Conservation (phyloP, 1,284 basidiomycete species). For the Leccinum laetum region DNA sequence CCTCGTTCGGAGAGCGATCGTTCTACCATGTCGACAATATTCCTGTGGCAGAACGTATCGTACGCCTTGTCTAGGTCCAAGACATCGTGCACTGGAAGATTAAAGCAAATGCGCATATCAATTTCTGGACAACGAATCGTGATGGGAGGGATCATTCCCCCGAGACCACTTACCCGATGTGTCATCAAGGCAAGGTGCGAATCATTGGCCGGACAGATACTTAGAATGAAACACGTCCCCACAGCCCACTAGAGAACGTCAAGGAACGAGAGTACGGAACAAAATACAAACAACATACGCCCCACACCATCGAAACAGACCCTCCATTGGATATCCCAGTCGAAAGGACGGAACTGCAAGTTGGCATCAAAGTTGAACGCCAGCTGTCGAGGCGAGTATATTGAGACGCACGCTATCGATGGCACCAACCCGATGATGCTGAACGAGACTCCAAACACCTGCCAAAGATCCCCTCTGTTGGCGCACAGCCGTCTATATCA, state of each 20-base stretch:
- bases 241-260: slow-evolving; percentile 29
- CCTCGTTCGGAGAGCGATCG: slow-evolving; percentile 43
- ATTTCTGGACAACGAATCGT: slow-evolving; percentile 34
- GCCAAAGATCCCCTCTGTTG: background rate
- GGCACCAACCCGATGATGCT: slow-evolving; percentile 43
- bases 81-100: slow-evolving; percentile 24
- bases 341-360: slow-evolving; percentile 36
- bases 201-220: too few relatives aligned
- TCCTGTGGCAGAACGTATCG: slow-evolving; percentile 54
- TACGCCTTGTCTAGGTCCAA: slow-evolving; percentile 33
- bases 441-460: slow-evolving; percentile 37
- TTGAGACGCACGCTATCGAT: slow-evolving; percentile 36
- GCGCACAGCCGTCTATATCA: background rate
- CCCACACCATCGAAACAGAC: slow-evolving; percentile 49
- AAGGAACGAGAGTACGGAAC: background rate
- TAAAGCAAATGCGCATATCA: slow-evolving; percentile 39
- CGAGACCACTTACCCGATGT: slow-evolving; percentile 56
- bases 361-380: background rate
- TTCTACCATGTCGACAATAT: slow-evolving; percentile 60
- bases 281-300: slow-evolving; percentile 17
- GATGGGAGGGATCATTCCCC: slow-evolving; percentile 45
- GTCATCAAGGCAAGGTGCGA: too few relatives aligned
- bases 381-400: background rate
- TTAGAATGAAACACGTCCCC: slow-evolving; percentile 50
- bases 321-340: slow-evolving; percentile 48